Base-by-base conservation (phyloP, 148 eudicot genomes). In the Linanthus parryae region DNA sequence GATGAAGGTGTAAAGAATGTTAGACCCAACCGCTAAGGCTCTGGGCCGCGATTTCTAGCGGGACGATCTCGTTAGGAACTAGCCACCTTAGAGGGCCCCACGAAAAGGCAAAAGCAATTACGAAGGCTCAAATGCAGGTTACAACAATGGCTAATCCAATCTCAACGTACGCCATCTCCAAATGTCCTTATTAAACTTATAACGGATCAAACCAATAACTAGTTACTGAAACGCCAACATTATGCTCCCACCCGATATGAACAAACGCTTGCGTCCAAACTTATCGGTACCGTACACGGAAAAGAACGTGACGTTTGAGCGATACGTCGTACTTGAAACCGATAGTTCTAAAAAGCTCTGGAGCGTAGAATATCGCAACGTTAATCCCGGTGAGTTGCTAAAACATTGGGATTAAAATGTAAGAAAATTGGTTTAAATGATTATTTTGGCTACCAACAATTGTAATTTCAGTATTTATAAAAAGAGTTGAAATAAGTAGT, bases 341-440 rank as follows among this genome's bases (percentile, higher is more conserved):
- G 7, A 73, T 34, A 0, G 73, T 67, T 43, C 44, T 63, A 17
- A 73, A 73, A 2, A 73, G 34, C 10, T 62, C 56, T 0, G 77
- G 77, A 0, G 69, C 73, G 12, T 67, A 73, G 5, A 73, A 67
- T 66, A 63, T 63, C 28, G 63, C 68, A 8, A 67, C 68, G 37
- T 73, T 73, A 19, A 73, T 73, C 1, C 76, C 76, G 3, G 71
- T 72, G 17, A 72, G 5, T n/a, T 72, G 76, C 33, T 72, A 68
- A 44, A 72, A 72, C 7, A 57, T 54, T 1, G 76, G 76, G 7
- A 72, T 72, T 0, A 48, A n/a, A 0, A 66, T 10, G n/a, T n/a
- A n/a, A n/a, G n/a, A n/a, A n/a, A n/a, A n/a, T n/a, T n/a, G n/a
- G n/a, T n/a, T n/a, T n/a, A n/a, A n/a, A n/a, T n/a, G n/a, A n/a